Conservation (phyloP, 257 asterid species). For the Striga asiatica region DNA sequence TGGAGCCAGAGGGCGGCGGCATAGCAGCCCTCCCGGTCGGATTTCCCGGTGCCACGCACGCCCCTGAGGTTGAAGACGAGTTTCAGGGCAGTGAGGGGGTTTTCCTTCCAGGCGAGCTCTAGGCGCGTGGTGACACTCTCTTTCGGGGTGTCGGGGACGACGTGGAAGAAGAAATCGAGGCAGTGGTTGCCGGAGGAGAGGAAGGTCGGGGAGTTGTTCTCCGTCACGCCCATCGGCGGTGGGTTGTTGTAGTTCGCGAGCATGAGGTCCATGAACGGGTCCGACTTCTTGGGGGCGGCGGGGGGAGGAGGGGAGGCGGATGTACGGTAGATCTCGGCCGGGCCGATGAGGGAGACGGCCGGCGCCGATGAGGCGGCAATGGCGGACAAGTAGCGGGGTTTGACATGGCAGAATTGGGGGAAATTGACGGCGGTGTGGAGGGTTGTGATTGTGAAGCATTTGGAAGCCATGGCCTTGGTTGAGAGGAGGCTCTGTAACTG, state of each 20-base stretch:
- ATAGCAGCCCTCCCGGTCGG: slow-evolving; percentile 40
- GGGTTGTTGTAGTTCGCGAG: slow-evolving; percentile 6
- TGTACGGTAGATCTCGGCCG: slow-evolving; percentile 20
- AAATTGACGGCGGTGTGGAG: not conserved
- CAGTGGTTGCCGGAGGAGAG: slow-evolving; percentile 36
- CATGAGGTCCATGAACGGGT: slow-evolving; percentile 22
- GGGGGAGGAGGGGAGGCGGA: not conserved
- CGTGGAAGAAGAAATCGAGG: slow-evolving; percentile 54
- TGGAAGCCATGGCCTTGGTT: not conserved
- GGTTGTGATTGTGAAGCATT: not conserved
- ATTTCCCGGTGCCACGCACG: slow-evolving; percentile 42
- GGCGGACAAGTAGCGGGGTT: not conserved
- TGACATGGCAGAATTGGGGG: not conserved
- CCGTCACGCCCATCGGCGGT: slow-evolving; percentile 31
- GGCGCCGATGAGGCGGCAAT: not conserved
- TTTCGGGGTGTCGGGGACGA: slow-evolving; percentile 37
- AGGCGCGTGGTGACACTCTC: slow-evolving; percentile 10
- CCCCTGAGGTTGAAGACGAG: slow-evolving; percentile 39
- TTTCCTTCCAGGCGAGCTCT: slow-evolving; percentile 26
- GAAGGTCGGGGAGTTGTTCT: slow-evolving; percentile 39
- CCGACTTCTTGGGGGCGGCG: not conserved
- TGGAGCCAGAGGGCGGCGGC: slow-evolving; percentile 40
- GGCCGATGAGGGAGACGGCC: slow-evolving; percentile 19
- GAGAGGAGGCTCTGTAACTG: no score
- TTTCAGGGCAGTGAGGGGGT: slow-evolving; percentile 33